Percentiles rank a stretch among this genome's conserved stretches.
Conservation (phyloP, 2,329 filamentous ascomycete species). For the Helotiales sp. region DNA sequence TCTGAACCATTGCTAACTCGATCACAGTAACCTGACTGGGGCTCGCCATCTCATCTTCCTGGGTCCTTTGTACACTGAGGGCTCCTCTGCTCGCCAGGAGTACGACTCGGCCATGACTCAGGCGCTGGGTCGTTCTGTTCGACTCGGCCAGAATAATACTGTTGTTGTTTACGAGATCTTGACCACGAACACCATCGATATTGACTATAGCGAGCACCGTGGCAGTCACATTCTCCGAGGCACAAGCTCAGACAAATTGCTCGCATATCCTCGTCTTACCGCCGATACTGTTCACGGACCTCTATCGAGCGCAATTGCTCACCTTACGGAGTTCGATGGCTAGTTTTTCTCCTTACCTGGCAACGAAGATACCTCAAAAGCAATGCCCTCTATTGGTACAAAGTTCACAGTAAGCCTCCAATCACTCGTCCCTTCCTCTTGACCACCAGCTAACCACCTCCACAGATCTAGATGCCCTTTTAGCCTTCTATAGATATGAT, state of each 20-base stretch:
- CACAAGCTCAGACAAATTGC: neutral
- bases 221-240: neutral
- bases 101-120: constrained; percentile 66
- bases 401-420: neutral
- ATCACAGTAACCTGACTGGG: constrained; percentile 60
- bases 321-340: neutral
- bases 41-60: constrained; percentile 71
- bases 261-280: neutral
- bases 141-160: constrained; percentile 60
- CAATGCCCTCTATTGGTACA: neutral
- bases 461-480: neutral
- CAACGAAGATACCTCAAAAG: neutral
- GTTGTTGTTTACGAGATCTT: constrained; percentile 58
- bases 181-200: constrained; percentile 25
- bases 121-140: constrained; percentile 63
- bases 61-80: constrained; percentile 54
- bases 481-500: neutral
- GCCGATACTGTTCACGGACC: neutral
- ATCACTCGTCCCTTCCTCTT: neutral
- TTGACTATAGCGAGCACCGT: constrained; percentile 27
- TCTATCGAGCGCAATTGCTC: neutral
- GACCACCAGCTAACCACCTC: neutral
- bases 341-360: neutral
- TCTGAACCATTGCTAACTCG: neutral
- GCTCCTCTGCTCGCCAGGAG: constrained; percentile 50